Evolutionary conservation across 208 protist species (phyloP).

Genomic region (Acanthamoeba lenticulata): DNA sequence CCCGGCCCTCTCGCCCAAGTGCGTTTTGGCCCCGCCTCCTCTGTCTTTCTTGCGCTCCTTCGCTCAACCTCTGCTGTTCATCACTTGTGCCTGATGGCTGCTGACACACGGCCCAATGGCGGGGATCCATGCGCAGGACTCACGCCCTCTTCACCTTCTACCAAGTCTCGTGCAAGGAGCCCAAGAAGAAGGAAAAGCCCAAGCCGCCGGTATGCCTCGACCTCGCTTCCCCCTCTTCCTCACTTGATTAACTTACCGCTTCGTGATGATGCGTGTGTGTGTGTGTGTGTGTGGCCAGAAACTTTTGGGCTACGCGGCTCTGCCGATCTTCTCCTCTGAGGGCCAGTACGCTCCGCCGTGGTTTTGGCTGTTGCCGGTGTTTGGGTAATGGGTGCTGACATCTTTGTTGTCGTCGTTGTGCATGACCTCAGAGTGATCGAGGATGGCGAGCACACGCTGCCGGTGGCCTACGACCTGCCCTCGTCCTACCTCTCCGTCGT

Average conservation of each 20-base stretch:
- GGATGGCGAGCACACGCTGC: slow-evolving; percentile 1
- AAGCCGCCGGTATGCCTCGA: neutral
- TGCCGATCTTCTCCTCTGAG: slow-evolving; percentile 27
- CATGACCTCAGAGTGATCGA: neutral
- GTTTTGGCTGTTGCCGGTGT: too few species aligned
- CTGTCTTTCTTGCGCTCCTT: too few species aligned
- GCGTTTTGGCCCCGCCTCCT: too few species aligned
- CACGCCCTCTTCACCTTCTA: slow-evolving; percentile 43
- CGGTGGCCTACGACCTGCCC: slow-evolving; percentile 10
- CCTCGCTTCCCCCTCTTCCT: neutral
- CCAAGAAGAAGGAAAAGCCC: slow-evolving; percentile 58
- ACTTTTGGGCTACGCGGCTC: neutral
- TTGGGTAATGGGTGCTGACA: too few species aligned
- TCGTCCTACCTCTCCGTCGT: neutral
- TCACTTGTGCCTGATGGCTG: too few species aligned
- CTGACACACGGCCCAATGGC: too few species aligned
- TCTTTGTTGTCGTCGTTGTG: neutral
- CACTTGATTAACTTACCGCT: neutral
- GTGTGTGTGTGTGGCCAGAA: too few species aligned
- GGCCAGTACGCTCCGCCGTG: neutral
- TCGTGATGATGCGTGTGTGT: neutral
- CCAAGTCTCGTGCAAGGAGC: slow-evolving; percentile 22
- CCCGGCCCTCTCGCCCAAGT: slow-evolving; percentile 19
- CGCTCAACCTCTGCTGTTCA: too few species aligned
- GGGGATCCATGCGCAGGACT: too few species aligned